These are phyloP conservation scores for Maudiozyma bulderi DNA, from an alignment of 805 yeast species.

Conservation along the genomic window DNA sequence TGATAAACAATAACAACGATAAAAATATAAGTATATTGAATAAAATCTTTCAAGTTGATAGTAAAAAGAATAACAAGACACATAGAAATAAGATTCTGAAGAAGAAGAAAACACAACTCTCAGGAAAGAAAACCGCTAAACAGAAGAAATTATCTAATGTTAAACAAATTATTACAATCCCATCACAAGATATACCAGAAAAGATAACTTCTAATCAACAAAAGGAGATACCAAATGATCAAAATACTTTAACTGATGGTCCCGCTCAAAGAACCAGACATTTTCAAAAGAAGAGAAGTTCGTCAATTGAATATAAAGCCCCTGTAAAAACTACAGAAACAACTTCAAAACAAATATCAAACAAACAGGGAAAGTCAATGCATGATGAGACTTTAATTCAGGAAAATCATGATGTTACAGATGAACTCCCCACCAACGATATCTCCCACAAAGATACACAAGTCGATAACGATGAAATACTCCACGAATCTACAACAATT, in stretches of 20 bases:
- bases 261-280: slow-evolving; percentile 1
- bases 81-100: not conserved
- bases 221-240: not conserved
- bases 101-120: not conserved
- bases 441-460: not conserved
- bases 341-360: not conserved
- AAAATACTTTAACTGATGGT: not conserved
- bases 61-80: not conserved
- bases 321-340: no score
- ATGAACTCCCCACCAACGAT: not conserved
- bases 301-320: no score
- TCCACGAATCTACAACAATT: slow-evolving; percentile 10
- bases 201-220: not conserved
- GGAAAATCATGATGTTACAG: not conserved
- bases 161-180: slow-evolving; percentile 12
- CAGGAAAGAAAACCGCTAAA: not conserved
- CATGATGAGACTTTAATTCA: no score
- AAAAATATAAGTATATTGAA: slow-evolving; percentile 19
- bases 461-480: not conserved
- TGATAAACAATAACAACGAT: slow-evolving; percentile 4
- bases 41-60: slow-evolving; percentile 14
- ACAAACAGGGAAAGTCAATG: not conserved
- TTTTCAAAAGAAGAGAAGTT: no score
- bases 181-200: slow-evolving; percentile 10
- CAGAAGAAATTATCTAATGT: slow-evolving; percentile 14